Evolutionary conservation across 441 rosid genomes (phyloP).

Genomic region (Corymbia calophylla): DNA sequence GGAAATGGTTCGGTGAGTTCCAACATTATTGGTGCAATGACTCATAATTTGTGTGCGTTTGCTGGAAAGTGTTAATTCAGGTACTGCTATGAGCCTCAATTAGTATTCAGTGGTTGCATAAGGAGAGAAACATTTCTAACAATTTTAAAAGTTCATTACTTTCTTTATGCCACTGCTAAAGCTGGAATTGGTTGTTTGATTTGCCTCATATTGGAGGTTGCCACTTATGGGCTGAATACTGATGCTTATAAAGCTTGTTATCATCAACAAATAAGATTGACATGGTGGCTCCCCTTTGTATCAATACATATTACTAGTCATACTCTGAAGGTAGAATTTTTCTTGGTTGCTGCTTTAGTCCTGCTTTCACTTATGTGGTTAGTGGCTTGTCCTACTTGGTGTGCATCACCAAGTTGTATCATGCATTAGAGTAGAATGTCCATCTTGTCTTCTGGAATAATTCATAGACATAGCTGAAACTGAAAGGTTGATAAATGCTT

Average conservation of each 20-base stretch:
- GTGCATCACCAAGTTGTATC: not conserved
- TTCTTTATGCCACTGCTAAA: not conserved
- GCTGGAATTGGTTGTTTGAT: not conserved
- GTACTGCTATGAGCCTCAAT: not conserved
- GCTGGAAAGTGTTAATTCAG: not conserved
- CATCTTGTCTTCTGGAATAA: not conserved
- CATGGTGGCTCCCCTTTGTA: not conserved
- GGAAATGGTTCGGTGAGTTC: conserved; percentile 93
- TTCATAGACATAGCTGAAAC: not conserved
- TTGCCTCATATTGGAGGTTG: not conserved
- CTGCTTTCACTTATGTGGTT: not conserved
- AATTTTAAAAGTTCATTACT: not conserved
- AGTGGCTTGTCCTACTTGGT: not conserved
- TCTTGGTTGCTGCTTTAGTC: not conserved
- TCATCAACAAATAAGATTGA: not conserved
- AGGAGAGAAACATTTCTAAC: not conserved
- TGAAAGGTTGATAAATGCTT: not conserved
- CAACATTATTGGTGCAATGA: not conserved
- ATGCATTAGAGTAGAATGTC: not conserved
- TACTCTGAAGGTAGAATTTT: not conserved
- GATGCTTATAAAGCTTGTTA: not conserved
- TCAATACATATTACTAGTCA: not conserved
- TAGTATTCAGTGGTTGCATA: not conserved
- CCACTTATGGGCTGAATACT: not conserved
- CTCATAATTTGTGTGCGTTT: not conserved